Conservation (phyloP, 2,329 filamentous ascomycete genomes). For the Fusarium guadeloupense region DNA sequence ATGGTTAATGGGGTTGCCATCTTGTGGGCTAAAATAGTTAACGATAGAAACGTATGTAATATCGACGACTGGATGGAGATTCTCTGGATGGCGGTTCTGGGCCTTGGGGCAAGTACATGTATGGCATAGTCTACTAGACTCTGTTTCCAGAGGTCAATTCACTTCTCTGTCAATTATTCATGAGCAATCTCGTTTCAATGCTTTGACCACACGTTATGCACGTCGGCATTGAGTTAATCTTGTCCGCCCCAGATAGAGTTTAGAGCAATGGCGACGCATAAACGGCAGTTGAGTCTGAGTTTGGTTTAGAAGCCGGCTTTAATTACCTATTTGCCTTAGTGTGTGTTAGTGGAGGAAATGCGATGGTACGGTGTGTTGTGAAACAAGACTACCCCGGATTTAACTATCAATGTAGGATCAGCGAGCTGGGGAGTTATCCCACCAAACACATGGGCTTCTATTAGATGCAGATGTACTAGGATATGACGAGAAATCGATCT, state of each 20-base stretch:
- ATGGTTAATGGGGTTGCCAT: slow-evolving; percentile 29
- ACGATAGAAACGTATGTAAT: slow-evolving; percentile 31
- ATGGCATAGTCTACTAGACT: slow-evolving; percentile 23
- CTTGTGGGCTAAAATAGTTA: slow-evolving; percentile 18
- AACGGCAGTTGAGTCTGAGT: background rate
- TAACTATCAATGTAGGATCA: background rate
- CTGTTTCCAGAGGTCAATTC: slow-evolving; percentile 10
- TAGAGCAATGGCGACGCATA: background rate
- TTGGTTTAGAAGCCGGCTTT: background rate
- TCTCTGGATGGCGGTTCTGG: slow-evolving; percentile 3
- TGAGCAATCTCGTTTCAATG: fast-evolving
- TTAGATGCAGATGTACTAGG: background rate
- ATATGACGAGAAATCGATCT: background rate
- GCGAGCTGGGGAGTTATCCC: background rate
- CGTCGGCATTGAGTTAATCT: background rate
- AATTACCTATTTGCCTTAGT: background rate
- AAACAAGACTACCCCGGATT: slow-evolving; percentile 14
- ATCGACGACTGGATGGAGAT: slow-evolving; percentile 30
- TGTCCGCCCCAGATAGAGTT: background rate
- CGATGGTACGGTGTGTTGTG: background rate
- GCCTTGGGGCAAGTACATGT: slow-evolving; percentile 11
- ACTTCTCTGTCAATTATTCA: slow-evolving; percentile 4
- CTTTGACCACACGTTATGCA: no score
- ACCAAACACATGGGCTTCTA: background rate
- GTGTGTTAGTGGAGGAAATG: slow-evolving; percentile 2